Evolutionary conservation across 2,329 filamentous ascomycete species (phyloP).

Genomic region (Emmonsiellopsis sp.): DNA sequence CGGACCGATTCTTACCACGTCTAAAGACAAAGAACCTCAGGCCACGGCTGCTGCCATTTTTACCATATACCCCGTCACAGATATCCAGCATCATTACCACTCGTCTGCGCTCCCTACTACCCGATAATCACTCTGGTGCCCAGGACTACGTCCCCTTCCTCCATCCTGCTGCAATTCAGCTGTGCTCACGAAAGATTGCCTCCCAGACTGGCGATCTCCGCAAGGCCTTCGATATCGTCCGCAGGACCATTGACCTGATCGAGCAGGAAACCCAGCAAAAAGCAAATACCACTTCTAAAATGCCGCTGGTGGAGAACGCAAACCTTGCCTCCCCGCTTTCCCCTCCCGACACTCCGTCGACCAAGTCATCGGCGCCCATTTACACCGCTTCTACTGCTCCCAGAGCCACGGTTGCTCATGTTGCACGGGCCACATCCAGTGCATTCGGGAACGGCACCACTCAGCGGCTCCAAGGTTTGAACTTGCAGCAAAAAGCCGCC

Average conservation of each 20-base stretch:
- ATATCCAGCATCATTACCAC: constrained; percentile 79
- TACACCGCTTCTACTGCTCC: constrained; percentile 74
- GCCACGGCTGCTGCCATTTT: constrained; percentile 78
- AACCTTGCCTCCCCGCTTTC: constrained; percentile 25
- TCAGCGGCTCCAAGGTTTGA: constrained; percentile 76
- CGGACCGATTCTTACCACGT: constrained; percentile 85
- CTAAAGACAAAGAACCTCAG: constrained; percentile 88
- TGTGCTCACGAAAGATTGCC: constrained; percentile 89
- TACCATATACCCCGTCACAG: constrained; percentile 81
- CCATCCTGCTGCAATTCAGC: constrained; percentile 84
- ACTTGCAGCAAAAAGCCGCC: constrained; percentile 92
- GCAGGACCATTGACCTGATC: constrained; percentile 77
- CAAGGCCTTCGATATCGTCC: constrained; percentile 90
- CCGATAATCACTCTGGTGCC: constrained; percentile 32
- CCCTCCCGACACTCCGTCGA: constrained; percentile 68
- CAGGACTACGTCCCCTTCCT: constrained; percentile 70
- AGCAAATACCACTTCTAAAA: constrained; percentile 42
- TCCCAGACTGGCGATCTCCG: constrained; percentile 89
- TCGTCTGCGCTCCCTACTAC: constrained; percentile 66
- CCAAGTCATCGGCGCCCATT: constrained; percentile 54
- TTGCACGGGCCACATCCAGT: constrained; percentile 82
- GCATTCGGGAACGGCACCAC: constrained; percentile 83
- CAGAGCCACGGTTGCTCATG: constrained; percentile 77
- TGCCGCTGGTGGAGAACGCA: constrained; percentile 19
- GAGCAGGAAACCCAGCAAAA: constrained; percentile 73